phyloP scores from a whole-genome alignment of 768 basidiomycete species.

The Trametes villosa region DNA sequence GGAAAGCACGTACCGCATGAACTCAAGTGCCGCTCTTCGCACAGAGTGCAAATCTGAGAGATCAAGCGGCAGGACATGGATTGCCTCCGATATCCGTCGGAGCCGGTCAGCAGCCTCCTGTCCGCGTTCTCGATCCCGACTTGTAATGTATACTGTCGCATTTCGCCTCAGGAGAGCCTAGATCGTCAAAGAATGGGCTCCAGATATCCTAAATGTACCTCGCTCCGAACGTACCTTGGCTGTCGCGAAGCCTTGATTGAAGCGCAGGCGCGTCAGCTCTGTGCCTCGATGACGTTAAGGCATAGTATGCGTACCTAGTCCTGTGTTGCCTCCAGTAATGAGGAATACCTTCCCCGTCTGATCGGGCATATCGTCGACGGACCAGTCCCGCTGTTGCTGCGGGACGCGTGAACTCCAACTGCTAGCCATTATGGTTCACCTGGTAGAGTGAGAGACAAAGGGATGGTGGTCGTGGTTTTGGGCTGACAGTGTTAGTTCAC shows the following conservation, averaged over 20 bases:
- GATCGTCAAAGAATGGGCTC: too few relatives aligned
- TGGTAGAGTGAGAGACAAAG: too few relatives aligned
- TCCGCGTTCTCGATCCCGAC: constrained; percentile 1
- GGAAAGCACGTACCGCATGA: background rate
- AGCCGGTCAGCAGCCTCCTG: constrained; percentile 6
- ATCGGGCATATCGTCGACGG: constrained; percentile 16
- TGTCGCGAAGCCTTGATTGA: background rate
- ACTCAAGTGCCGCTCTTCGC: constrained; percentile 3
- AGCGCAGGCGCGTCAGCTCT: background rate
- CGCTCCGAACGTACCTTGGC: constrained; percentile 3
- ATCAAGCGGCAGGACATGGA: constrained; percentile 7
- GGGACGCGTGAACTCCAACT: too few relatives aligned
- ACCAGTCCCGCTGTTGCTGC: background rate
- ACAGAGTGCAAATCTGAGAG: constrained; percentile 12
- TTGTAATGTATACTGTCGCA: constrained; percentile 17
- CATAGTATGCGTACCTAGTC: constrained; percentile 1
- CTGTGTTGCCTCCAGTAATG: constrained; percentile 17
- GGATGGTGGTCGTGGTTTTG: too few relatives aligned
- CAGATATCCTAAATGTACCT: too few relatives aligned
- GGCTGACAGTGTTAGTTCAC: too few relatives aligned
- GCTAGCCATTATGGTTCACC: too few relatives aligned
- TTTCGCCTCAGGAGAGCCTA: constrained; percentile 15
- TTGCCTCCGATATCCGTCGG: constrained; percentile 7
- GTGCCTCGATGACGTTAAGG: too few relatives aligned
- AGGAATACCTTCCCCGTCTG: constrained; percentile 18